Percentiles rank a stretch among this genome's conserved stretches.
phyloP scores from a whole-genome alignment of 352 stramenopile species.

The Phytophthora lateralis region DNA sequence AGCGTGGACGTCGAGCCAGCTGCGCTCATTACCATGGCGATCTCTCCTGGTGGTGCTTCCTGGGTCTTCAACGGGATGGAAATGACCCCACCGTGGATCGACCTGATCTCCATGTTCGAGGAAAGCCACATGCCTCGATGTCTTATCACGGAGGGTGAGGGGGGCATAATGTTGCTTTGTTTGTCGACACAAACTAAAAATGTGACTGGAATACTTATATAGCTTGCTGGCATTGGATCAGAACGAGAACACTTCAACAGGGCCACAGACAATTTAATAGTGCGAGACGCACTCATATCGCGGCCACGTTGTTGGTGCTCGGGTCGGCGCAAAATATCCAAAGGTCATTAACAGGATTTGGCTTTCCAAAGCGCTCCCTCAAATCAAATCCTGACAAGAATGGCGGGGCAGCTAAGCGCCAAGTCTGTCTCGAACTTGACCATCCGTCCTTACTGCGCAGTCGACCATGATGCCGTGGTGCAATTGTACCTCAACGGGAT shows the following conservation, averaged over 20 bases:
- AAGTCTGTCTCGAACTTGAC: constrained; percentile 1
- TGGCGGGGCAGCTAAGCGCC: not conserved
- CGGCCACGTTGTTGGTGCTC: too few relatives aligned
- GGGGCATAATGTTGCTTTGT: not conserved
- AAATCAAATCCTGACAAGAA: constrained; percentile 3
- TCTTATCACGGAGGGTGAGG: constrained; percentile 22
- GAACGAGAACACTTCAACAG: not conserved
- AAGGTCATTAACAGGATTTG: too few relatives aligned
- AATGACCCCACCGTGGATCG: constrained; percentile 6
- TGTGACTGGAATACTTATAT: not conserved
- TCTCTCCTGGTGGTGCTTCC: constrained; percentile 1
- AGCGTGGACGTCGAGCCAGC: constrained; percentile 13
- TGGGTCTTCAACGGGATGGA: constrained; percentile 19
- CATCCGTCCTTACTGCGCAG: constrained; percentile 27
- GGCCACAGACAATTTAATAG: too few relatives aligned
- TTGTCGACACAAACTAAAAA: constrained; percentile 11
- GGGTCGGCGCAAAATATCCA: too few relatives aligned
- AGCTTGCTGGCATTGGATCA: not conserved
- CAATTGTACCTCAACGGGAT: constrained; percentile 43
- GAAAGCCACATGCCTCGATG: constrained; percentile 11
- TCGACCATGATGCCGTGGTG: constrained; percentile 30
- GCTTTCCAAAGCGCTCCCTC: not conserved
- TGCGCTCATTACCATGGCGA: constrained; percentile 11
- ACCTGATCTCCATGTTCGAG: not conserved
- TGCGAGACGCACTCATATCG: not conserved